Evolutionary conservation across 805 yeast species (phyloP), one percentile per base, ranked within the genome.

Genomic region (Scheffersomyces lignosus): DNA sequence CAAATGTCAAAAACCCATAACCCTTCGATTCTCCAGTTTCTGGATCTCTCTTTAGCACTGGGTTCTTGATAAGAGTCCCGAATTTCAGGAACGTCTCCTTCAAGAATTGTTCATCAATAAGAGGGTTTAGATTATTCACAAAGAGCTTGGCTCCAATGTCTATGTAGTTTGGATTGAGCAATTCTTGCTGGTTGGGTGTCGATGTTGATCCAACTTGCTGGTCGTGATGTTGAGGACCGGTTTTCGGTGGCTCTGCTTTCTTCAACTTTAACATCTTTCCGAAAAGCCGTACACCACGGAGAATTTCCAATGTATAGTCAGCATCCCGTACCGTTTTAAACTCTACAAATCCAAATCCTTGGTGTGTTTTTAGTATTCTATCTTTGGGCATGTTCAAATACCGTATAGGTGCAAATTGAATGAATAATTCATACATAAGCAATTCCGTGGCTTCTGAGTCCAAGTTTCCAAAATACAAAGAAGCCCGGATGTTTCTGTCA

Each of bases 331-430:
- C 61, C 12, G 70, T 64, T 34, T 66, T 60, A 51, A 85, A 82
- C 54, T 87, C 93, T 1, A 85, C 83, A 62, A 93, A 91, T 7
- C 95, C 97, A 64, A 71, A 91, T 4, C 97, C 97, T 51, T 84
- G 95, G 51, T 85, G 89, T 1, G 75, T 66, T 41, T 77, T 77
- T 18, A 78, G 61, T 3, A 89, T 70, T 43, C 87, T 73, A 53
- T 89, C 96, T 51, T 79, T 81, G 4, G 97, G 97, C 45, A 93
- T 67, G 42, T 82, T 74, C 4, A 93, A 73, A 20, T 76, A 70
- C 27, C 66, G 68, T 2, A 91, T 75, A 0, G 96, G 96, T 0
- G 91, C 89, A 28, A 87, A 81, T 58, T 93, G 98, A 5, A 86
- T 58, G 57, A 89, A 81, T 15, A 93, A 71, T 58, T 93, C 99